Evolutionary conservation across 2,329 filamentous ascomycete species (phyloP), one percentile per base, ranked within the genome.

Genomic region (Balansia obtecta): DNA sequence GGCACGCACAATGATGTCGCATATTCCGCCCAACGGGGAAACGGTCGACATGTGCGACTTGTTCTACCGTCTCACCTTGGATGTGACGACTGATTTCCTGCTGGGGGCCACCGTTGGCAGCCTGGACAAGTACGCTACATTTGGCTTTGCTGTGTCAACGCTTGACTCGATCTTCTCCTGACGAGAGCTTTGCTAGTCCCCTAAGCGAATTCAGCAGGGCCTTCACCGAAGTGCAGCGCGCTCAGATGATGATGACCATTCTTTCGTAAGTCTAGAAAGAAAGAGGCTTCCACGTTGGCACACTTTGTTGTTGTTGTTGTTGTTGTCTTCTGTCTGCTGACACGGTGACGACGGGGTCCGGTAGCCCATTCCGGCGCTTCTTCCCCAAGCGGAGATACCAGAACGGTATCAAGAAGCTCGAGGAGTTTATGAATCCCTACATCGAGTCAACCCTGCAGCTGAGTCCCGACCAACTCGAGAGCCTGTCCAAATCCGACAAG

Each of bases 221-320:
- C 5, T 95, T 95, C 68, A 80, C 77, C 60, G 82, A 86, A 57
- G 86, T 90, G 4, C 88, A 95, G 62, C 75, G 79, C 45, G 72
- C 87, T 4, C 88, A 94, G 38, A 58, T 59, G 55, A 54, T 57
- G 9, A 46, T 56, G 8, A 52, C 52, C 1, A 53, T 59, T 22
- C 50, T 59, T 13, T 46, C 53, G 57, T 58, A 43, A 45, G 56
- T 49, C 15, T 12, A 12, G 34, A 4, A 3, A 12, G 34, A 34
- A 12, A 12, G 15, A 37, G 15, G 4, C 27, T 27, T 27, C 27
- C 27, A 27, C 8, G 27, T 27, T 27, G 27, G 27, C 27, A 7
- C 27, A 27, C 8, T 27, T 27, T 7, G 2, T 8, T 11, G 2
- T 38, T 22, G 8, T 27, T 27, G 5, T 27, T 7, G 2, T 8